phyloP scores from a whole-genome alignment of 1,284 basidiomycete genomes.

The Polyporus tsugae region DNA sequence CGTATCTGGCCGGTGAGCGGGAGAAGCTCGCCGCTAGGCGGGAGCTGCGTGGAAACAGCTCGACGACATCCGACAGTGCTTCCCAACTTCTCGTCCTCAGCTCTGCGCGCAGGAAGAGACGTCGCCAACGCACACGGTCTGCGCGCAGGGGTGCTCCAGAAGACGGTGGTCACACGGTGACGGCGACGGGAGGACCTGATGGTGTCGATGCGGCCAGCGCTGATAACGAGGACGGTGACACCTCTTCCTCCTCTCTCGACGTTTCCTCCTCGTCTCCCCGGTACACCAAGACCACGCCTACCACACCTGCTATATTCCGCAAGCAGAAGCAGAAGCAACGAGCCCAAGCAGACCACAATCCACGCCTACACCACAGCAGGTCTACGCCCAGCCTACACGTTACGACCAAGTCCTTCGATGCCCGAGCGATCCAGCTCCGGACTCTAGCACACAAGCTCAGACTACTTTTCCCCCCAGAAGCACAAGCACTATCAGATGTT shows the following conservation, averaged over 20 bases:
- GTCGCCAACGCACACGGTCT: slow-evolving; percentile 52
- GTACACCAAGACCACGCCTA: slow-evolving; percentile 48
- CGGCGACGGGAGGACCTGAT: slow-evolving; percentile 25
- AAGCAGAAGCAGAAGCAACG: slow-evolving; percentile 38
- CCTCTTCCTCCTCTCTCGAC: slow-evolving; percentile 34
- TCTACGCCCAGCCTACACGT: slow-evolving; percentile 52
- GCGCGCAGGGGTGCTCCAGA: slow-evolving; percentile 36
- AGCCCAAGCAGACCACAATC: slow-evolving; percentile 27
- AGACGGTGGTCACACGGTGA: slow-evolving; percentile 28
- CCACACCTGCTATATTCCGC: slow-evolving; percentile 40
- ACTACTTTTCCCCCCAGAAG: slow-evolving; percentile 64
- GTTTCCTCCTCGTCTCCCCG: slow-evolving; percentile 48
- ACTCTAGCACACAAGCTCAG: slow-evolving; percentile 63
- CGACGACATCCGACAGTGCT: slow-evolving; percentile 50
- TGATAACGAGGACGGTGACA: slow-evolving; percentile 38
- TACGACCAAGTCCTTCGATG: slow-evolving; percentile 51
- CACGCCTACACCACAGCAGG: slow-evolving; percentile 50
- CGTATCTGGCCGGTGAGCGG: slow-evolving; percentile 72
- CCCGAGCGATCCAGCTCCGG: slow-evolving; percentile 59
- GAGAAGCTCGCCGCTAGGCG: slow-evolving; percentile 56
- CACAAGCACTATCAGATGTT: slow-evolving; percentile 53
- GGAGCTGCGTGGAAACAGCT: slow-evolving; percentile 45
- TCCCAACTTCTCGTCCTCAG: slow-evolving; percentile 22
- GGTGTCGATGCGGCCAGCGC: slow-evolving; percentile 33
- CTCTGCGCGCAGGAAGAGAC: slow-evolving; percentile 52